These are phyloP conservation scores for Botryobasidium botryosum DNA, from an alignment of 768 basidiomycete species.

Conservation along the genomic window DNA sequence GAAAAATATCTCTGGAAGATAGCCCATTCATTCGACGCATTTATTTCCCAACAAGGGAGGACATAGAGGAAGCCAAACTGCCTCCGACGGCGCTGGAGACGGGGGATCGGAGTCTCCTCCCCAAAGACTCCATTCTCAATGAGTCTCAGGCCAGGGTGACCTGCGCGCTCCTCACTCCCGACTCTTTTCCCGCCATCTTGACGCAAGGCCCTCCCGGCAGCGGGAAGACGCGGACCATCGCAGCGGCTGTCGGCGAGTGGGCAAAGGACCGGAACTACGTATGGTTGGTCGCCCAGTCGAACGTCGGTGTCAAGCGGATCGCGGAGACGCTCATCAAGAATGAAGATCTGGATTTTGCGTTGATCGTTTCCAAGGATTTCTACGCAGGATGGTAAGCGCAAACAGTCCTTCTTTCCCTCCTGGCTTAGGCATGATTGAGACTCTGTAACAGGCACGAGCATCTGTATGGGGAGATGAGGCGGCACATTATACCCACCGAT, in stretches of 20 bases:
- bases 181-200: no score
- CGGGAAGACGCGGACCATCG: slow-evolving; percentile 2
- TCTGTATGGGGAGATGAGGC: slow-evolving; percentile 34
- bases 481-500: slow-evolving; percentile 38
- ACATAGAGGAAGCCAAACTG: no score
- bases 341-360: slow-evolving; percentile 31
- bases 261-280: background rate
- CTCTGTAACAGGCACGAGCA: slow-evolving; percentile 54
- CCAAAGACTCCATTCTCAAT: no score
- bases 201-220: slow-evolving; percentile 2
- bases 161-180: no score
- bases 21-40: no score
- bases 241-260: background rate
- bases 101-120: no score
- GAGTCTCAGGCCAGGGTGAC: no score
- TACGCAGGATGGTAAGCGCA: slow-evolving; percentile 38
- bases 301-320: slow-evolving; percentile 82
- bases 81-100: no score
- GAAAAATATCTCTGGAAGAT: no score
- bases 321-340: slow-evolving; percentile 54
- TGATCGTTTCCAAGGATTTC: slow-evolving; percentile 60
- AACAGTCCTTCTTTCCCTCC: background rate
- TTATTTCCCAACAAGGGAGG: no score
- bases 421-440: no score
- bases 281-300: slow-evolving; percentile 73